phyloP scores from a whole-genome alignment of 2,329 filamentous ascomycete species.

The Moelleriella libera region DNA sequence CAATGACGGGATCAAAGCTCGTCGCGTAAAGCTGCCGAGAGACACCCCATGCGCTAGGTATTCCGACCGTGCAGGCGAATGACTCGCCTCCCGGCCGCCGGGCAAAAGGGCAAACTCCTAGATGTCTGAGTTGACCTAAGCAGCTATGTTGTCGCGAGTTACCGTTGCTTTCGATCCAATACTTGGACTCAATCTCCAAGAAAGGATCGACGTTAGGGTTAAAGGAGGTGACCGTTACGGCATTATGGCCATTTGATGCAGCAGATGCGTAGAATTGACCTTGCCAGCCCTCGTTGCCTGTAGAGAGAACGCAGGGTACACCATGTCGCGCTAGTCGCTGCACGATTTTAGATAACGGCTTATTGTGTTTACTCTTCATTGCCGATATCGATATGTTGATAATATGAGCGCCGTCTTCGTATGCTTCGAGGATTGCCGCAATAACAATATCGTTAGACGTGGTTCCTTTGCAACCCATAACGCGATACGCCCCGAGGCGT shows the following conservation, averaged over 20 bases:
- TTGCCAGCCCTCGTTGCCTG: conserved; percentile 13
- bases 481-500: conserved; percentile 2
- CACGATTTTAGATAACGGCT: conserved; percentile 27
- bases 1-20: not conserved
- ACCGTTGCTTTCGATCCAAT: not conserved
- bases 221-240: conserved; percentile 5
- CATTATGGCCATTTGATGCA: conserved; percentile 4
- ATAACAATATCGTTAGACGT: conserved; percentile 33
- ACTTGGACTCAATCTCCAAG: not conserved
- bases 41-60: not conserved
- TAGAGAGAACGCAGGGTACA: conserved; percentile 7
- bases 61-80: not conserved
- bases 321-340: conserved; percentile 9
- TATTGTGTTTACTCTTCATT: conserved; percentile 12
- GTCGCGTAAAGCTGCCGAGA: not conserved
- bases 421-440: conserved; percentile 37
- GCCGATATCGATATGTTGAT: conserved; percentile 11
- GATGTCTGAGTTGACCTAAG: not conserved
- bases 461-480: conserved; percentile 8
- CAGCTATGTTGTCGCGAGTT: not conserved
- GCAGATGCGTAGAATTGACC: conserved; percentile 6
- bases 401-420: conserved; percentile 29
- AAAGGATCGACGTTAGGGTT: not conserved
- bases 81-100: not conserved
- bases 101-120: not conserved